Percentiles rank a stretch among this genome's conserved stretches.
These are phyloP conservation scores for Candida sp. DNA, from an alignment of 1,139 yeast species.

Conservation along the genomic window DNA sequence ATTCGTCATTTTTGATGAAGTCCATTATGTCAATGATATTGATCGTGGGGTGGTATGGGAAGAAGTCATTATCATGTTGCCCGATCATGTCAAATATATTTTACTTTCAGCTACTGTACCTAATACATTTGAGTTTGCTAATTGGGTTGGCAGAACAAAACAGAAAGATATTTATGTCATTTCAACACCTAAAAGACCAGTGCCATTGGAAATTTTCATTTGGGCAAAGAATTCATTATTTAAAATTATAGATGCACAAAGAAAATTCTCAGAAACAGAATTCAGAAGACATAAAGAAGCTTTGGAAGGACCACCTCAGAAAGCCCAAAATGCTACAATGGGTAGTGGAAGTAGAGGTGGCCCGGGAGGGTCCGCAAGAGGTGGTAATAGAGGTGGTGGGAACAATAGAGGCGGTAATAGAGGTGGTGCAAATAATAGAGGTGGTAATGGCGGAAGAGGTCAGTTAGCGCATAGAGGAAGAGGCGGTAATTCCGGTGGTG, in stretches of 20 bases:
- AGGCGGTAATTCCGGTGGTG: constrained; percentile 29
- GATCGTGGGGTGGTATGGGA: constrained; percentile 99
- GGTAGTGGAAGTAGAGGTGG: constrained; percentile 45
- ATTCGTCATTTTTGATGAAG: constrained; percentile 96
- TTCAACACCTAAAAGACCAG: constrained; percentile 94
- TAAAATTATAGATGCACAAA: constrained; percentile 71
- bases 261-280: constrained; percentile 64
- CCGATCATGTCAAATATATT: constrained; percentile 91
- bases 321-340: constrained; percentile 19
- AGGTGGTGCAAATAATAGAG: constrained; percentile 15
- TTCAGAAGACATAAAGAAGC: constrained; percentile 60
- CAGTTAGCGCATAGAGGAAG: constrained; percentile 14
- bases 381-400: constrained; percentile 32
- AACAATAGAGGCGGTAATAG: constrained; percentile 14
- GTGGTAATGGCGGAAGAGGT: constrained; percentile 16
- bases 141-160: constrained; percentile 97
- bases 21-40: constrained; percentile 94
- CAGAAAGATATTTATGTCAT: constrained; percentile 94
- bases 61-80: constrained; percentile 94
- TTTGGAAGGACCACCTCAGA: constrained; percentile 39
- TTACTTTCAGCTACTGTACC: constrained; percentile 96
- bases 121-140: constrained; percentile 95
- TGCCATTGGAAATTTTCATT: constrained; percentile 82
- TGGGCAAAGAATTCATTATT: constrained; percentile 70
- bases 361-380: constrained; percentile 43